A percentile compares a stretch with the other conserved stretches of the same genome.
phyloP scores from a whole-genome alignment of 108 stramenopile genomes.

The Nitzschia sp. region DNA sequence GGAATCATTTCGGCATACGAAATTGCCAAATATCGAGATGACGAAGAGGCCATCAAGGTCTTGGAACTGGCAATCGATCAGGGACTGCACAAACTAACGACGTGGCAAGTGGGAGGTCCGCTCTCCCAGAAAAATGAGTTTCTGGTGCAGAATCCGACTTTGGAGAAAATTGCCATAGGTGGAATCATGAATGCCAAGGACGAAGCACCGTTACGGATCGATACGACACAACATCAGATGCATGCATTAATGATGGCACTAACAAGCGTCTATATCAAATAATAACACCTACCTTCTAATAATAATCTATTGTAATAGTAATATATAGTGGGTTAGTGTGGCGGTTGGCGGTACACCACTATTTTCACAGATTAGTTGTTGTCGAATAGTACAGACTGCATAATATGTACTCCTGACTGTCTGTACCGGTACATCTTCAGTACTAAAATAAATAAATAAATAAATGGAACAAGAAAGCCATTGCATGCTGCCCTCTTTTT shows the following conservation, averaged over 20 bases:
- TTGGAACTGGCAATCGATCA: slow-evolving; percentile 17
- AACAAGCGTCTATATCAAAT: background rate
- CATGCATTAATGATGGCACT: slow-evolving; percentile 32
- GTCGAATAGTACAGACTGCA: too few species aligned
- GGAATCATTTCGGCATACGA: slow-evolving; percentile 19
- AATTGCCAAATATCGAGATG: background rate
- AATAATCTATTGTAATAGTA: too few species aligned
- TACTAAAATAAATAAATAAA: too few species aligned
- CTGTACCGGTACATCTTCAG: too few species aligned
- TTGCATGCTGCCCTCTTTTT: too few species aligned
- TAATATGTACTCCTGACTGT: too few species aligned
- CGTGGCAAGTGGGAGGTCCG: slow-evolving; percentile 32
- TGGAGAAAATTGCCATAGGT: slow-evolving; percentile 23
- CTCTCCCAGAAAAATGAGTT: slow-evolving; percentile 20
- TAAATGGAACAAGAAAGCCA: too few species aligned
- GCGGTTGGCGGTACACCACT: too few species aligned
- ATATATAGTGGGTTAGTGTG: too few species aligned
- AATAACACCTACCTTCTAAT: too few species aligned
- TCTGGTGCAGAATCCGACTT: slow-evolving; percentile 9
- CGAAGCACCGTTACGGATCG: slow-evolving; percentile 16
- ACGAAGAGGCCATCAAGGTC: background rate
- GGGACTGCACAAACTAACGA: slow-evolving; percentile 18
- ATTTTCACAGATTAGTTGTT: too few species aligned
- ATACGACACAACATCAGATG: slow-evolving; percentile 37
- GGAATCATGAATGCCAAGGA: slow-evolving; percentile 20